phyloP scores from a whole-genome alignment of 208 protist species.

The Trypanosoma avium region DNA sequence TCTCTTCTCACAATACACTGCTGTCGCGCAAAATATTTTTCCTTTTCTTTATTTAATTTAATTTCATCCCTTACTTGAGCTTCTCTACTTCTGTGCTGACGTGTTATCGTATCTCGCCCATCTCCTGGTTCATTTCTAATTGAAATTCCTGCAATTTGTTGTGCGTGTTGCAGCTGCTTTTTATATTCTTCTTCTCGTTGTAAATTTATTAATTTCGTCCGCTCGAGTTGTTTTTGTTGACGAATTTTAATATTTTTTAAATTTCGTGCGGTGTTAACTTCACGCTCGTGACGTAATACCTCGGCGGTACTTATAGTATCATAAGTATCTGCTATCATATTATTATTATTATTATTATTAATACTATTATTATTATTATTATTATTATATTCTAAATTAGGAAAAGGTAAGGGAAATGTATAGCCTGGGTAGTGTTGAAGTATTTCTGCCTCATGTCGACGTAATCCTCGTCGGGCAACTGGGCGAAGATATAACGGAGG shows the following conservation, averaged over 20 bases:
- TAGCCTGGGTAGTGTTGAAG: conserved; percentile 73
- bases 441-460: conserved; percentile 54
- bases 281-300: conserved; percentile 41
- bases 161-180: conserved; percentile 24
- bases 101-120: conserved; percentile 56
- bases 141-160: conserved; percentile 27
- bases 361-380: conserved; percentile 4
- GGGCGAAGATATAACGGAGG: conserved; percentile 60
- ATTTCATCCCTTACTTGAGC: conserved; percentile 28
- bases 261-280: background rate
- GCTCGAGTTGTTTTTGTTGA: conserved; percentile 22
- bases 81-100: conserved; percentile 43
- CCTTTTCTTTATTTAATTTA: conserved; percentile 22
- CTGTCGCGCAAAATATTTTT: conserved; percentile 44
- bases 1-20: conserved; percentile 19
- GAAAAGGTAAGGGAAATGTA: conserved; percentile 33
- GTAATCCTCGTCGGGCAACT: conserved; percentile 55
- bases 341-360: conserved; percentile 47
- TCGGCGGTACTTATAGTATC: conserved; percentile 40
- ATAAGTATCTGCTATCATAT: too few species aligned
- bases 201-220: conserved; percentile 29
- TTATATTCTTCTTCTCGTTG: conserved; percentile 37
- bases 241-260: conserved; percentile 14
- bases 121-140: conserved; percentile 53
- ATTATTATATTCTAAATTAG: background rate